Conservation (phyloP, 352 stramenopile genomes). For the Phytopythium chamaehyphon region DNA sequence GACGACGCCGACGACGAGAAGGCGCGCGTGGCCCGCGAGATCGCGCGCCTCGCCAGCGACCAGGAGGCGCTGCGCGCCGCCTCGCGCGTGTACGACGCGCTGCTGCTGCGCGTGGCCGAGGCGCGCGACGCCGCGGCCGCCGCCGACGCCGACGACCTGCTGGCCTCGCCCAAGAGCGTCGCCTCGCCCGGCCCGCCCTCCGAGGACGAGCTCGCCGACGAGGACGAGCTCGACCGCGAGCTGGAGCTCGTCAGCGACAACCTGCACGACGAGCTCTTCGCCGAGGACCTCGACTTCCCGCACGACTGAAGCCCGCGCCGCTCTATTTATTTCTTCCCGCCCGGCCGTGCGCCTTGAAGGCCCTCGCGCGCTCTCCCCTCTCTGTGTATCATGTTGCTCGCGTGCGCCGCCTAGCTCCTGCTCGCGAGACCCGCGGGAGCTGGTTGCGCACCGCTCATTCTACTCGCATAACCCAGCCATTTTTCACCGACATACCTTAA, state of each 20-base stretch:
- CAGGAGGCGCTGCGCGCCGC: conserved; percentile 43
- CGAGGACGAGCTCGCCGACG: conserved; percentile 34
- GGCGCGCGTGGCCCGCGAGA: conserved; percentile 79
- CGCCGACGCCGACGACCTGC: conserved; percentile 51
- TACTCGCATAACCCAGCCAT: too few relatives aligned
- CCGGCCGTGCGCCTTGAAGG: not conserved
- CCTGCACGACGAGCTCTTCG: conserved; percentile 65
- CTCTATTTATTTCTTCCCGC: not conserved
- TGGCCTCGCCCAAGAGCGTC: conserved; percentile 64
- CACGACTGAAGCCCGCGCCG: conserved; percentile 16
- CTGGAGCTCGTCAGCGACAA: conserved; percentile 76
- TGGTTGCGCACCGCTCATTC: too few relatives aligned
- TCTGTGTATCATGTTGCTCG: conserved; percentile 46
- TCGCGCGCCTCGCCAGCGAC: conserved; percentile 74
- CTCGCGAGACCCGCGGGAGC: too few relatives aligned
- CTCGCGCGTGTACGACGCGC: conserved; percentile 29
- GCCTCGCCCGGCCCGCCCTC: conserved; percentile 41
- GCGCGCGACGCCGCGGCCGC: conserved; percentile 44
- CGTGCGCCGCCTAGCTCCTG: not conserved
- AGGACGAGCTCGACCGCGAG: conserved; percentile 30
- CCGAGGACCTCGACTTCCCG: conserved; percentile 70
- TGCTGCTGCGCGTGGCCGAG: conserved; percentile 19
- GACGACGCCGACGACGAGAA: conserved; percentile 73
- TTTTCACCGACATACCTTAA: too few relatives aligned
- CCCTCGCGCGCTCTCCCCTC: conserved; percentile 2